Evolutionary conservation across 2,329 filamentous ascomycete genomes (phyloP).

Genomic region (Neocucurbitaria cava): DNA sequence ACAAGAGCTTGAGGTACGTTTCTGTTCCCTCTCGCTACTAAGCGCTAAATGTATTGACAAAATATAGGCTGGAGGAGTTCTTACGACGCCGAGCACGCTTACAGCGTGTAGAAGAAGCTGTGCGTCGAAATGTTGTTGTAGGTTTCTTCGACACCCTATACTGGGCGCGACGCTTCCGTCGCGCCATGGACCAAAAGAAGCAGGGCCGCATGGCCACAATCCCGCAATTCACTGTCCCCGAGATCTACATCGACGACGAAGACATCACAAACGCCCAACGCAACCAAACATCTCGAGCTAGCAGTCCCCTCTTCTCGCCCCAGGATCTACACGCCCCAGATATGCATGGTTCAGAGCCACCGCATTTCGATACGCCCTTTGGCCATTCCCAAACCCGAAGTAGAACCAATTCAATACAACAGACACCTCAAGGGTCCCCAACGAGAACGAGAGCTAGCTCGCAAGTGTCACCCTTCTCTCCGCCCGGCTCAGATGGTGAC

Average conservation of each 20-base stretch:
- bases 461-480: slow-evolving; percentile 38
- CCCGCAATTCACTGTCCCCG: slow-evolving; percentile 82
- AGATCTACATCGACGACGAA: slow-evolving; percentile 88
- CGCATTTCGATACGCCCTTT: slow-evolving; percentile 32
- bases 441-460: slow-evolving; percentile 35
- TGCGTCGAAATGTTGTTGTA: slow-evolving; percentile 85
- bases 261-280: slow-evolving; percentile 57
- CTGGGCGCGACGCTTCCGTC: slow-evolving; percentile 83
- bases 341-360: slow-evolving; percentile 36
- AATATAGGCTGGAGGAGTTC: slow-evolving; percentile 84
- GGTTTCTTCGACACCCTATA: slow-evolving; percentile 96
- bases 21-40: not conserved
- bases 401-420: slow-evolving; percentile 49
- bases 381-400: slow-evolving; percentile 25
- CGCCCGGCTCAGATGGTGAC: slow-evolving; percentile 39
- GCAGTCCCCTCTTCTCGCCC: slow-evolving; percentile 43
- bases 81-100: slow-evolving; percentile 86
- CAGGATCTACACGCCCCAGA: slow-evolving; percentile 35
- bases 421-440: slow-evolving; percentile 45
- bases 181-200: slow-evolving; percentile 73
- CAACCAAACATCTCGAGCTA: slow-evolving; percentile 42
- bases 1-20: slow-evolving; percentile 81
- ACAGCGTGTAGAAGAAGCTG: slow-evolving; percentile 93
- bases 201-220: slow-evolving; percentile 76
- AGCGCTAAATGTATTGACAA: slow-evolving; percentile 1